Conservation (phyloP, 2,329 filamentous ascomycete species). For the Leptographium galeiforme region DNA sequence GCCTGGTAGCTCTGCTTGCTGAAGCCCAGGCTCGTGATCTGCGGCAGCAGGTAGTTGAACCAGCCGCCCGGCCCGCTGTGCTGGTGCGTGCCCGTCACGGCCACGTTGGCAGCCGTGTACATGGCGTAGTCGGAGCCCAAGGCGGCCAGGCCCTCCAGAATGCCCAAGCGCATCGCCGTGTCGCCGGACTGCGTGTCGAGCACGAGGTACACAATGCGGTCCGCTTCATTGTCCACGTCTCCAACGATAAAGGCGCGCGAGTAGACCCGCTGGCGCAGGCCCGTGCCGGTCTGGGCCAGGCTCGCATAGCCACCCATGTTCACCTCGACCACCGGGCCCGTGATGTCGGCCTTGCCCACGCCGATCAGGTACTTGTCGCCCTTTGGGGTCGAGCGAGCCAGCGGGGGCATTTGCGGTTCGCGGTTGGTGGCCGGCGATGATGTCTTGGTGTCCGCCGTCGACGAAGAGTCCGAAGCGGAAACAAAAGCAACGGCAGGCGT, state of each 20-base stretch:
- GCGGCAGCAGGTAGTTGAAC: constrained; percentile 87
- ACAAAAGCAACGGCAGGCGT: background rate
- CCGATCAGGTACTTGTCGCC: constrained; percentile 37
- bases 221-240: constrained; percentile 46
- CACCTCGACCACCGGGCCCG: constrained; percentile 73
- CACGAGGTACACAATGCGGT: constrained; percentile 77
- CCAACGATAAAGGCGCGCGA: constrained; percentile 82
- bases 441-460: no score
- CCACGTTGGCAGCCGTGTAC: constrained; percentile 71
- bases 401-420: background rate
- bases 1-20: constrained; percentile 76
- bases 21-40: constrained; percentile 80
- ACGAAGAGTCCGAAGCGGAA: no score
- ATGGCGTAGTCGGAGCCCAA: constrained; percentile 60
- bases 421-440: no score
- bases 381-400: constrained; percentile 12
- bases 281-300: constrained; percentile 66
- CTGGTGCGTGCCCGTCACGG: constrained; percentile 84
- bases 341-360: constrained; percentile 45
- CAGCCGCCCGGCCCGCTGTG: constrained; percentile 86
- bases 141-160: constrained; percentile 56
- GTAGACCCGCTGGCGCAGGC: constrained; percentile 76
- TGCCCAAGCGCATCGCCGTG: constrained; percentile 77
- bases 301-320: constrained; percentile 89
- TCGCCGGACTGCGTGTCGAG: constrained; percentile 81